Evolutionary conservation across 1,284 basidiomycete species (phyloP).

Genomic region (Kalmanozyma brasiliensis): DNA sequence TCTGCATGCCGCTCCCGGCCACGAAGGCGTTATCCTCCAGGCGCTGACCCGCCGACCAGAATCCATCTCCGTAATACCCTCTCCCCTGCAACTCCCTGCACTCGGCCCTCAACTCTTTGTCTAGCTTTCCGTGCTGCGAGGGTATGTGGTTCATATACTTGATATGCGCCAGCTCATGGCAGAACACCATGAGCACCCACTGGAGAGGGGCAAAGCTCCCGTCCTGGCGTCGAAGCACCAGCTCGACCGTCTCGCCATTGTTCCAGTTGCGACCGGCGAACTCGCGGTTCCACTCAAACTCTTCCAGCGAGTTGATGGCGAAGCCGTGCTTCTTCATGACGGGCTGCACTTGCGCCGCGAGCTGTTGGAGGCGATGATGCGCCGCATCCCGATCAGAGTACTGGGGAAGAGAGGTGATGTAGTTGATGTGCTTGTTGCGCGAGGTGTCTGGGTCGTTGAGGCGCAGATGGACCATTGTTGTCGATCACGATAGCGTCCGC

Average conservation of each 20-base stretch:
- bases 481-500: too few species aligned
- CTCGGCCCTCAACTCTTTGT: constrained; percentile 41
- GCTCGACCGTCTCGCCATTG: constrained; percentile 56
- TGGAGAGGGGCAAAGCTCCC: constrained; percentile 52
- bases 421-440: constrained; percentile 58
- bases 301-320: constrained; percentile 57
- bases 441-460: constrained; percentile 55
- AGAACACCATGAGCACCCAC: constrained; percentile 54
- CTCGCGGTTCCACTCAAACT: constrained; percentile 57
- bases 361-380: constrained; percentile 36
- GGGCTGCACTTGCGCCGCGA: constrained; percentile 57
- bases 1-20: constrained; percentile 34
- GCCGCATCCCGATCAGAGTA: constrained; percentile 43
- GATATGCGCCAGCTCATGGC: constrained; percentile 59
- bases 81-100: constrained; percentile 42
- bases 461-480: constrained; percentile 49
- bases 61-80: constrained; percentile 59
- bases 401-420: constrained; percentile 48
- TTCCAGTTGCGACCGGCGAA: constrained; percentile 61
- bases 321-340: constrained; percentile 57
- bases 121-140: constrained; percentile 53
- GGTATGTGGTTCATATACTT: constrained; percentile 60
- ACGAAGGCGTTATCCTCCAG: constrained; percentile 46
- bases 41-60: constrained; percentile 55
- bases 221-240: constrained; percentile 47